phyloP scores from a whole-genome alignment of 2,329 filamentous ascomycete species.

The Ophiocordyceps polyrhachis-furcata region DNA sequence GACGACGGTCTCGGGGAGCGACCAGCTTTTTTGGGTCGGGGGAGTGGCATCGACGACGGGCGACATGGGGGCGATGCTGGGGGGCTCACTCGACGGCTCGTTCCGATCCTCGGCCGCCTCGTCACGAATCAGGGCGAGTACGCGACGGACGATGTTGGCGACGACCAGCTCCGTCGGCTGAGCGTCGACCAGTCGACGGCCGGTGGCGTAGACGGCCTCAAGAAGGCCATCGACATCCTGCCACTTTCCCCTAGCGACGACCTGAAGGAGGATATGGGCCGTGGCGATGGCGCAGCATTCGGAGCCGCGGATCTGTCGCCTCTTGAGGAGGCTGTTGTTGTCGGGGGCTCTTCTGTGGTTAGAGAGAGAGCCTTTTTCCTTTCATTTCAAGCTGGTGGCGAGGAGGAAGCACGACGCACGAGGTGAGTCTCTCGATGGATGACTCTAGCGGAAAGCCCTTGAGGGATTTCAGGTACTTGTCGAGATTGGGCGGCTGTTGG shows the following conservation, averaged over 20 bases:
- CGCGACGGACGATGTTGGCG: constrained; percentile 81
- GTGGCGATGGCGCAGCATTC: constrained; percentile 83
- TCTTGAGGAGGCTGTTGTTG: constrained; percentile 70
- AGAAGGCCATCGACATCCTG: constrained; percentile 62
- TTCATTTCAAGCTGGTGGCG: too few species aligned
- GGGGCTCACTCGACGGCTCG: constrained; percentile 40
- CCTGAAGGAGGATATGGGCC: constrained; percentile 68
- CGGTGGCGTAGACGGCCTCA: constrained; percentile 60
- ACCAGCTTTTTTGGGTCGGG: constrained; percentile 12
- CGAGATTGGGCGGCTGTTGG: constrained; percentile 46
- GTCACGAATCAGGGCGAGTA: constrained; percentile 78
- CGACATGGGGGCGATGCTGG: constrained; percentile 24
- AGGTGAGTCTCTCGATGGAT: constrained; percentile 67
- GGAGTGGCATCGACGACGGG: constrained; percentile 19
- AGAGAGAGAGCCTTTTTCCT: background rate
- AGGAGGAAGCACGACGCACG: constrained; percentile 37
- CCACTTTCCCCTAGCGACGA: constrained; percentile 68
- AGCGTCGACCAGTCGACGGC: constrained; percentile 58
- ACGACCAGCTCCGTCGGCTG: constrained; percentile 84
- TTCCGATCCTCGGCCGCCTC: constrained; percentile 70
- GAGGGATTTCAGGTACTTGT: constrained; percentile 61
- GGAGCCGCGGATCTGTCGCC: constrained; percentile 74
- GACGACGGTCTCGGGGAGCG: constrained; percentile 11
- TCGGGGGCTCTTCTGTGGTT: too few species aligned
- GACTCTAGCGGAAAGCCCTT: constrained; percentile 60